These are phyloP conservation scores for Casaregolazyma suthepensis DNA, from an alignment of 1,139 yeast species.

Conservation along the genomic window DNA sequence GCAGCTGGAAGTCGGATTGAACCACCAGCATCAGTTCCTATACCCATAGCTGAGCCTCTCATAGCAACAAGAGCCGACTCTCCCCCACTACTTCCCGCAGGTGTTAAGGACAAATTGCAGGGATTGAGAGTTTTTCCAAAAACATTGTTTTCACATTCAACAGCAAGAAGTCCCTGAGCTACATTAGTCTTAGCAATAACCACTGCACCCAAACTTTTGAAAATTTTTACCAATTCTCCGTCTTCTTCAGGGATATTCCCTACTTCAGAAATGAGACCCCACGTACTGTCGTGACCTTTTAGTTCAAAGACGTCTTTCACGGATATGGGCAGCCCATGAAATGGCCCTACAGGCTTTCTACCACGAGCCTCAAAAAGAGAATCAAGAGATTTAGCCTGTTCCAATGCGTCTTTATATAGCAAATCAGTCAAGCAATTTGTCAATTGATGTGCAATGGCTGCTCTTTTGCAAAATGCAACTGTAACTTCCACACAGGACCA, in stretches of 20 bases:
- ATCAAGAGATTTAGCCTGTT: slow-evolving; percentile 45
- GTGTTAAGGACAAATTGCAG: slow-evolving; percentile 38
- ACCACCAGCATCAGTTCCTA: slow-evolving; percentile 65
- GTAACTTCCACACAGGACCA: slow-evolving; percentile 7
- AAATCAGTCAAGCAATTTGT: slow-evolving; percentile 30
- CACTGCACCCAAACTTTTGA: slow-evolving; percentile 47
- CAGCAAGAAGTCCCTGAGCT: slow-evolving; percentile 52
- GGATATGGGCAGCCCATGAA: slow-evolving; percentile 50
- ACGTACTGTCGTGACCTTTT: slow-evolving; percentile 39
- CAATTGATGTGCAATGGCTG: slow-evolving; percentile 39
- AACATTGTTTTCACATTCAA: slow-evolving; percentile 43
- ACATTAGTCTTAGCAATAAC: slow-evolving; percentile 52
- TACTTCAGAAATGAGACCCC: slow-evolving; percentile 36
- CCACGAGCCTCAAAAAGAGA: slow-evolving; percentile 22
- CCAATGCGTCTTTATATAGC: slow-evolving; percentile 29
- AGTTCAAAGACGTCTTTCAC: slow-evolving; percentile 46
- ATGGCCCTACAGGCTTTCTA: slow-evolving; percentile 27
- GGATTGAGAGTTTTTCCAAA: slow-evolving; percentile 48
- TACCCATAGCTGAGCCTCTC: slow-evolving; percentile 45
- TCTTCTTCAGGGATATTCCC: slow-evolving; percentile 27
- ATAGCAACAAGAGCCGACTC: slow-evolving; percentile 52
- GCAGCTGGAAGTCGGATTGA: slow-evolving; percentile 54
- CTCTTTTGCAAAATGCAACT: slow-evolving; percentile 36
- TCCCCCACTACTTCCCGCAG: slow-evolving; percentile 62
- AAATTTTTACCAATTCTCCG: slow-evolving; percentile 37